Conservation (phyloP, 129 eudicot genomes). For the Tanacetum coccineum region DNA sequence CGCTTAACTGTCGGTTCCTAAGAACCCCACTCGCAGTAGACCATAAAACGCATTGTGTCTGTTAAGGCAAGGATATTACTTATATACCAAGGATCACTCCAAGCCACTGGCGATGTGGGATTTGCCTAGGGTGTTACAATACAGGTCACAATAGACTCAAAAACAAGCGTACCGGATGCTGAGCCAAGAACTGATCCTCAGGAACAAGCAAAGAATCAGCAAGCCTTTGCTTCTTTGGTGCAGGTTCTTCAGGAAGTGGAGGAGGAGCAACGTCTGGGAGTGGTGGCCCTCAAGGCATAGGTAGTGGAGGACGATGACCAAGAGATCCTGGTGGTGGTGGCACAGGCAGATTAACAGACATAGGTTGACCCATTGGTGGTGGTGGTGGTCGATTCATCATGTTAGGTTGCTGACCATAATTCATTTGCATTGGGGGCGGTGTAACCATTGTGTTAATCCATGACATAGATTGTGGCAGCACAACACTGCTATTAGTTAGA, state of each 20-base stretch:
- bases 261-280: conserved; percentile 42
- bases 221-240: conserved; percentile 75
- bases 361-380: conserved; percentile 41
- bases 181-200: conserved; percentile 85
- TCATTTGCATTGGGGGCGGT: conserved; percentile 57
- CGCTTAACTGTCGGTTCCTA: too few species aligned
- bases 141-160: too few species aligned
- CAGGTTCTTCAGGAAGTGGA: conserved; percentile 45
- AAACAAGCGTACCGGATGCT: conserved; percentile 24
- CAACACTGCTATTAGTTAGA: conserved; percentile 37
- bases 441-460: conserved; percentile 42
- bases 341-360: conserved; percentile 41
- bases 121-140: too few species aligned
- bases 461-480: conserved; percentile 58
- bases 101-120: too few species aligned
- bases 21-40: too few species aligned
- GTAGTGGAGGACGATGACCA: conserved; percentile 53
- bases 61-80: too few species aligned
- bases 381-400: conserved; percentile 75
- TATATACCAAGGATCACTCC: too few species aligned
- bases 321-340: conserved; percentile 86
- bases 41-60: too few species aligned
- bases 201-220: conserved; percentile 82
- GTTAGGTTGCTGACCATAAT: conserved; percentile 61
- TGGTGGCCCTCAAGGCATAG: conserved; percentile 47